These are phyloP conservation scores for Gaillardinia entomophila DNA, from an alignment of 805 yeast genomes.

Conservation along the genomic window DNA sequence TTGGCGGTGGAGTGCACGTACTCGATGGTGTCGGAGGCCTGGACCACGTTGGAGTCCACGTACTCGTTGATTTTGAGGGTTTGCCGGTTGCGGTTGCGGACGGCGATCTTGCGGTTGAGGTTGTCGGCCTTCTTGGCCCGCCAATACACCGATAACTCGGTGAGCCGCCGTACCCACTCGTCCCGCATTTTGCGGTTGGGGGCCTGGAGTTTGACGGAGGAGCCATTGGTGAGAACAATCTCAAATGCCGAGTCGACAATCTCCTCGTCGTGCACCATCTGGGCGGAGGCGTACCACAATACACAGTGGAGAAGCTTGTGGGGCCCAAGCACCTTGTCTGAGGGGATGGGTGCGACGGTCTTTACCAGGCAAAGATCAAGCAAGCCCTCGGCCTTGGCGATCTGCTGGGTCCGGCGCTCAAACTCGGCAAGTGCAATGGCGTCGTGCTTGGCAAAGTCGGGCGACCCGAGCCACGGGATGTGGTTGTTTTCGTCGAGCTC, in stretches of 20 bases:
- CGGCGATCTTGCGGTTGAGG: constrained; percentile 21
- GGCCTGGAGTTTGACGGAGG: constrained; percentile 49
- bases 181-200: constrained; percentile 43
- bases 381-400: constrained; percentile 54
- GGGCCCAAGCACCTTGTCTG: constrained; percentile 11
- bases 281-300: constrained; percentile 25
- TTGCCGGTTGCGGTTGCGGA: constrained; percentile 42
- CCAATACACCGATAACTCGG: constrained; percentile 55
- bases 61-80: constrained; percentile 48
- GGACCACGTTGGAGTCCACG: constrained; percentile 49
- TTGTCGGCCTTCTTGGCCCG: constrained; percentile 37
- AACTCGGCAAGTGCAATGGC: constrained; percentile 55
- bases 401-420: constrained; percentile 52
- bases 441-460: constrained; percentile 48
- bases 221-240: constrained; percentile 43
- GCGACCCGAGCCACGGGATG: constrained; percentile 54
- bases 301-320: constrained; percentile 22
- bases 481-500: constrained; percentile 45
- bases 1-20: constrained; percentile 42
- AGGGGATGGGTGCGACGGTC: constrained; percentile 29
- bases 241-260: constrained; percentile 48
- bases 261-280: constrained; percentile 17
- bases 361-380: constrained; percentile 52
- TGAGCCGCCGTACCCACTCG: constrained; percentile 61
- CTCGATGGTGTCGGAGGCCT: constrained; percentile 13